Evolutionary conservation across 2,329 filamentous ascomycete species (phyloP).

Genomic region (Colletotrichum filicis): DNA sequence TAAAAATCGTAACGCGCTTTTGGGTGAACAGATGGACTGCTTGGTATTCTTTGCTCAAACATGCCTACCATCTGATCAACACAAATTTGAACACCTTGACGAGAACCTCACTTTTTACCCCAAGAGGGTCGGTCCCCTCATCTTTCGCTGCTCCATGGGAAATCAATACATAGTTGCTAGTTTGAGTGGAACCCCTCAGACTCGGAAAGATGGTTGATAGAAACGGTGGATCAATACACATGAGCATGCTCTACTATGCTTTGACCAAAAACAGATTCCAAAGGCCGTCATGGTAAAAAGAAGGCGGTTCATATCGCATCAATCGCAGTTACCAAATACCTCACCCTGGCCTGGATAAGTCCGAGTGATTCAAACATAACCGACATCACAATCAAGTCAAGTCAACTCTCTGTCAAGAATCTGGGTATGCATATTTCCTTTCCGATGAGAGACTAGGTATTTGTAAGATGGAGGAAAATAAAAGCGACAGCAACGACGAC

Average conservation of each 20-base stretch:
- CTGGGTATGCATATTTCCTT: conserved; percentile 33
- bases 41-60: background rate
- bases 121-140: background rate
- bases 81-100: background rate
- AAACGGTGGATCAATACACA: background rate
- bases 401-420: conserved; percentile 12
- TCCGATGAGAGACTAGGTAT: conserved; percentile 34
- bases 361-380: background rate
- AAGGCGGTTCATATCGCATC: background rate
- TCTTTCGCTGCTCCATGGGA: background rate
- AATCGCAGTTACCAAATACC: background rate
- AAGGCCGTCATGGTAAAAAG: too few relatives aligned
- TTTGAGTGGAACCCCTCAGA: background rate
- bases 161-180: background rate
- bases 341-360: background rate
- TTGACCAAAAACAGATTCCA: background rate
- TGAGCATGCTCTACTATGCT: background rate
- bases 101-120: background rate
- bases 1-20: background rate
- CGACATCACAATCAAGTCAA: background rate
- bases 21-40: background rate
- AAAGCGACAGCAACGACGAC: conserved; percentile 18
- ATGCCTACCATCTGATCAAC: background rate
- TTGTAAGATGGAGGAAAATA: conserved; percentile 21
- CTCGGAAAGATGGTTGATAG: background rate